Base-by-base conservation (phyloP, 2,329 filamentous ascomycete genomes). In the Cephalotrichum gorgonifer region DNA sequence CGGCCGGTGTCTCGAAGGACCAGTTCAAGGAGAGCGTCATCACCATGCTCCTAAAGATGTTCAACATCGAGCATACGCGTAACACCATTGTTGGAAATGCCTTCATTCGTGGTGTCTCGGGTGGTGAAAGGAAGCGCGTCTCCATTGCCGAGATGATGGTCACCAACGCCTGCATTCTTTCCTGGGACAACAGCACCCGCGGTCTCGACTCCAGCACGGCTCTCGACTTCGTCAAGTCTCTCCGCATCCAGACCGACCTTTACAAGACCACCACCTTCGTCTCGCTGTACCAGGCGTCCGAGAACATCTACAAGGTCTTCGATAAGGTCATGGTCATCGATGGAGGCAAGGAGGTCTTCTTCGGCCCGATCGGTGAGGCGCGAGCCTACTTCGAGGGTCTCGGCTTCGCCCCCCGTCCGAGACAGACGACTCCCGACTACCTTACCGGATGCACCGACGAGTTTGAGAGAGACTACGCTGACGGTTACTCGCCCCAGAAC, bases 41-140 rank as follows among this genome's bases (percentile, higher is more conserved):
- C 52, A 75, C 79, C 17, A 78, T 84, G 58, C 73, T 95, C 51
- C 72, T 95, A 47, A 88, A 87, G 60, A 93, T 94, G 86, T 94
- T 95, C 73, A 93, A 91, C 61, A 95, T 95, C 48, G 85, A 90
- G 63, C 88, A 95, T 64, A 94, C 88, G 0, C 77, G 80, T 47
- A 78, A 89, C 61, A 96, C 90, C 0, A 80, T 91, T 27, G 88
- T 95, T 25, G 90, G 90, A 7, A 85, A 93, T 54, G 78, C 80
- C 1, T 88, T 91, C 54, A 76, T 93, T 20, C 82, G 86, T 46
- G 89, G 88, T 62, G 75, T 94, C 1, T 88, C 81, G 43, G 88
- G 86, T 53, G 86, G 84, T 50, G 87, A 91, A 66, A 73, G 85
- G 49, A 88, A 88, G 68, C 81, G 86, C 54, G 86, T 90, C 6